Evolutionary conservation across 441 rosid genomes (phyloP), one percentile per base, ranked within the genome.

Genomic region (Bruguiera hainesii): DNA sequence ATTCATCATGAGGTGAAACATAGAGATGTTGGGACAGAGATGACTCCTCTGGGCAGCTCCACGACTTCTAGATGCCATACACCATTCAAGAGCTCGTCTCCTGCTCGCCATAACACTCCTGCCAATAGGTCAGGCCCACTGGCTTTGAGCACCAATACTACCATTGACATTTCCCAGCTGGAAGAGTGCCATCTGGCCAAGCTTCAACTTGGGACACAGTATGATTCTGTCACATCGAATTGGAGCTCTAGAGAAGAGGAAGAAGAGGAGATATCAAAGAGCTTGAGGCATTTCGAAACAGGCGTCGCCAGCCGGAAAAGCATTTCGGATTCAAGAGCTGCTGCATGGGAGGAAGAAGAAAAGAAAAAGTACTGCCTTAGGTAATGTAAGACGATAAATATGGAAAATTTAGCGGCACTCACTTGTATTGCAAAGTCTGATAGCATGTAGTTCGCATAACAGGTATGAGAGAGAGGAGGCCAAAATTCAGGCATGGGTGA

Each of bases 161-260:
- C 79, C 23, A 83, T 84, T 53, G 93, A 84, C 70, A 84, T 89
- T 31, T 73, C 92, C 63, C 89, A 88, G 81, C 81, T 86, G 63
- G 75, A 82, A 72, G 87, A 81, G 35, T 87, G 85, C 55, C 89
- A 83, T 78, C 72, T 87, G 64, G 94, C 93, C 10, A 94, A 91
- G 84, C 75, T 94, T 39, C 79, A 91, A 66, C 81, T 86, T 56
- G 89, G 96, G 61, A 78, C 84, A 20, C 87, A 82, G 52, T 88
- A 81, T 53, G 88, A 88, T 72, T 84, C 98, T 0, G 76, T 88
- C 25, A 51, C 89, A 25, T 79, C 89, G 6, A 89, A 80, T 63
- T 94, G 99, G 99, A 94, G 91, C 87, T 87, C 99, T 4, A 88
- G 92, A 77, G 97, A 91, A 75, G 98, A 89, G 74, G 99, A 94